Base-by-base conservation (phyloP, 257 asterid genomes). In the Nicotiana sylvestris region DNA sequence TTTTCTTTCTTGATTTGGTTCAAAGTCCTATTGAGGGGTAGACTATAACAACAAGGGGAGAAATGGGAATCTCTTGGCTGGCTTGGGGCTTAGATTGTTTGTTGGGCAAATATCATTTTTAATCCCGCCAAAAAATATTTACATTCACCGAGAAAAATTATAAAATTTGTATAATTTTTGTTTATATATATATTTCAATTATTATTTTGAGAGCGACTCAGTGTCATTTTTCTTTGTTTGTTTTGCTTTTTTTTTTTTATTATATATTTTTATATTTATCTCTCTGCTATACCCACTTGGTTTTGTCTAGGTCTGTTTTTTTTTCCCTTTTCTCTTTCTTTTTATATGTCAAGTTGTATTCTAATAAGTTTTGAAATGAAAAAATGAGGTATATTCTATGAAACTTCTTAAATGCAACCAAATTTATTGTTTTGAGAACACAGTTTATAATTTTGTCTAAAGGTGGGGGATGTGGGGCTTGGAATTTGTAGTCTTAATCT, bases 51-150 rank as follows among this genome's bases (percentile, higher is more conserved):
- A 70, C 58, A 12, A 37, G 56, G 27, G 21, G 35, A 49, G 25
- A 66, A 81, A 56, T 49, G 15, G 78, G 66, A 81, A 81, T 81
- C 83, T 81, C 76, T 62, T 65, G 76, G 83, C 76, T 80, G 78
- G 76, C 83, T 29, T 51, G 18, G 62, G 66, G 61, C 21, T 49
- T 49, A 6, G 16, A 39, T 58, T 78, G 27, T 69, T 15, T 16
- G 27, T 35, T 57, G 39, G 7, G 39, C 39, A 35, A 35, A 35
- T 35, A 35, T 35, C 6, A 35, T 5, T 35, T 5, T 35, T 35
- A 35, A 35, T 35, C 37, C 5, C 37, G 37, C 6, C 37, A 33
- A 1, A 33, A 33, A 4, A 33, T 33, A 33, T 33, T 33, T 32
- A 32, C 2, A 32, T 2, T 2, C 0, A 32, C 0, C 0, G 2